Base-by-base conservation (phyloP, 2,329 filamentous ascomycete genomes). In the Pleoardoris graminearum region DNA sequence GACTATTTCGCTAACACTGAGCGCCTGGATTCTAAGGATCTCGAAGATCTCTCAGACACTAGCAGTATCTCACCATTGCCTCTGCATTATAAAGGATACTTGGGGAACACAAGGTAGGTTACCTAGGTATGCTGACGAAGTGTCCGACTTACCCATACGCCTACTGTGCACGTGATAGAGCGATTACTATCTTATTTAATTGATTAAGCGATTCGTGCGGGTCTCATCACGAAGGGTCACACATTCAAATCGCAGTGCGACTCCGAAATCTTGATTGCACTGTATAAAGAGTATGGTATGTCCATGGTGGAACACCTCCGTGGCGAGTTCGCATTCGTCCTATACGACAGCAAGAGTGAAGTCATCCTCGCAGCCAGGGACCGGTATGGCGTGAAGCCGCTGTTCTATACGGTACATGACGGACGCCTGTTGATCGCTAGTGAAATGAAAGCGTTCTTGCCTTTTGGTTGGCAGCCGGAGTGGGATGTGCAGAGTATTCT, bases 121-220 rank as follows among this genome's bases (percentile, higher is more conserved):
- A n/a, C n/a, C n/a, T n/a, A n/a, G n/a, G n/a, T n/a, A n/a, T n/a
- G n/a, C n/a, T n/a, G n/a, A n/a, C n/a, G n/a, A n/a, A n/a, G n/a
- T n/a, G n/a, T n/a, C n/a, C n/a, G n/a, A n/a, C n/a, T n/a, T n/a
- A n/a, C n/a, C n/a, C n/a, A n/a, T n/a, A n/a, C n/a, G n/a, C n/a
- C n/a, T n/a, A n/a, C n/a, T n/a, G n/a, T n/a, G 60, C 42, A 22
- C 27, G 2, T 51, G 58, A 10, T 21, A 19, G 4, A 35, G 38
- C 5, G 50, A 85, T 16, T 81, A 84, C 80, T 1, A 77, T 85
- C n/a, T 79, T 85, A 21, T 84, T 83, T 52, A 82, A 83, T 23
- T 82, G 85, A 63, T 73, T 85, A 82, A 43, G 59, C 66, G 10
- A 72, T 81, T 11, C 74, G 79, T 6, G 60, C 73, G 10, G 50